Evolutionary conservation across 2,329 filamentous ascomycete genomes (phyloP).

Genomic region (Alternaria infectoria): DNA sequence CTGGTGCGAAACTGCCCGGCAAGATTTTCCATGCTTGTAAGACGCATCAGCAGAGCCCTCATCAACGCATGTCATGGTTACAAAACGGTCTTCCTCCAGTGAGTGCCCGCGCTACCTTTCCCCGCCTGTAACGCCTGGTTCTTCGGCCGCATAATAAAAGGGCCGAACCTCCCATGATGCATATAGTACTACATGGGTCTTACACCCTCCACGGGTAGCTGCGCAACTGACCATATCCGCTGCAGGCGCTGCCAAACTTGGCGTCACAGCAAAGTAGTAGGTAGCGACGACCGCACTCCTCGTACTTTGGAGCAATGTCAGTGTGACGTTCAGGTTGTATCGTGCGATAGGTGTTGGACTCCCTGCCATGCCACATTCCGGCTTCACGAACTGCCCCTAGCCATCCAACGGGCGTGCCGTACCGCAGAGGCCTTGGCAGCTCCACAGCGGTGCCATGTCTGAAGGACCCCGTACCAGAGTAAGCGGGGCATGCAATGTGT

Average conservation of each 20-base stretch:
- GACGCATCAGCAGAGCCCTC: neutral
- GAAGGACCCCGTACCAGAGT: neutral
- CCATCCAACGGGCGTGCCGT: neutral
- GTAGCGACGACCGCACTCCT: neutral
- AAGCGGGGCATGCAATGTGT: neutral
- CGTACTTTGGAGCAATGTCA: neutral
- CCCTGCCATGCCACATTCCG: neutral
- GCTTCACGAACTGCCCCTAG: neutral
- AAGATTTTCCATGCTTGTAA: neutral
- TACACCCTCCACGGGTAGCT: neutral
- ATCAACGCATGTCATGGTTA: neutral
- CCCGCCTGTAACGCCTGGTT: too few relatives aligned
- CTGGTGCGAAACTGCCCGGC: neutral
- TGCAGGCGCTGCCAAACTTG: neutral
- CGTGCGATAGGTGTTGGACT: neutral
- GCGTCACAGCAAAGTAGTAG: neutral
- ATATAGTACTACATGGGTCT: neutral
- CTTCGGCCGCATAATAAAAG: neutral
- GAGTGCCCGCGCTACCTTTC: neutral
- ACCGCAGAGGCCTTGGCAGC: neutral
- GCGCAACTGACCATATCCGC: neutral
- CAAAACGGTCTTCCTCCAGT: neutral
- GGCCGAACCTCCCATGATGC: neutral
- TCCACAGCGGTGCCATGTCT: neutral
- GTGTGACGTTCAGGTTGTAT: neutral